These are phyloP conservation scores for Stagonosporopsis tanaceti DNA, from an alignment of 2,329 filamentous ascomycete species.

Conservation along the genomic window DNA sequence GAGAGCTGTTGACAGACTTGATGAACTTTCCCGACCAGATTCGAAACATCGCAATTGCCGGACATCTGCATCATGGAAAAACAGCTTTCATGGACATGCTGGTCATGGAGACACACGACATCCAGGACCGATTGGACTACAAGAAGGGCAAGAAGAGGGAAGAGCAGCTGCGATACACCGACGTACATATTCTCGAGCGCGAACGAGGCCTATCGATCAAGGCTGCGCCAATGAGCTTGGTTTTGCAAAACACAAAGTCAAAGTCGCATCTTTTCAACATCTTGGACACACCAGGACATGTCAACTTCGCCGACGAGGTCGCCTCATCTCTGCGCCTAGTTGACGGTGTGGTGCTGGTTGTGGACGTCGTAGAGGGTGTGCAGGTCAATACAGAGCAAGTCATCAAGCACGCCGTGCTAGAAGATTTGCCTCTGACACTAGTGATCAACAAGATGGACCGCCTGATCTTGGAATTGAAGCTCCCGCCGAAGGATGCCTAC, in stretches of 20 bases:
- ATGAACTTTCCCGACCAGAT: slow-evolving; percentile 97
- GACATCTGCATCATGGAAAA: slow-evolving; percentile 96
- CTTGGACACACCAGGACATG: slow-evolving; percentile 94
- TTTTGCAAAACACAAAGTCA: slow-evolving; percentile 85
- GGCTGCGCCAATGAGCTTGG: slow-evolving; percentile 90
- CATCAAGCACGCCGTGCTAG: slow-evolving; percentile 92
- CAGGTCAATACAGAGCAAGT: slow-evolving; percentile 97
- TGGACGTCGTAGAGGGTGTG: slow-evolving; percentile 98
- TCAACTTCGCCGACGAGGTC: slow-evolving; percentile 98
- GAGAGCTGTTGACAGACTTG: slow-evolving; percentile 91
- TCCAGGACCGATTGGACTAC: slow-evolving; percentile 79
- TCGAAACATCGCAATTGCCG: slow-evolving; percentile 88
- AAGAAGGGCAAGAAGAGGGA: slow-evolving; percentile 82
- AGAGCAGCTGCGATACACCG: slow-evolving; percentile 93
- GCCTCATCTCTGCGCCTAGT: slow-evolving; percentile 85
- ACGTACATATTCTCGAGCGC: slow-evolving; percentile 86
- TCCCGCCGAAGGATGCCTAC: slow-evolving; percentile 94
- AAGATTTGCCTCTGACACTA: slow-evolving; percentile 86
- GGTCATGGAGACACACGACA: slow-evolving; percentile 92
- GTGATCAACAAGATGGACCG: slow-evolving; percentile 98
- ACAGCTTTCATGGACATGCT: slow-evolving; percentile 99
- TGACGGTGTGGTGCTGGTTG: slow-evolving; percentile 90
- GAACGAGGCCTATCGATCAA: slow-evolving; percentile 93
- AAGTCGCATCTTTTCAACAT: slow-evolving; percentile 97
- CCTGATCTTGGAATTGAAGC: slow-evolving; percentile 89